Conservation (phyloP, 441 rosid genomes). For the Pelargonium citronellum region DNA sequence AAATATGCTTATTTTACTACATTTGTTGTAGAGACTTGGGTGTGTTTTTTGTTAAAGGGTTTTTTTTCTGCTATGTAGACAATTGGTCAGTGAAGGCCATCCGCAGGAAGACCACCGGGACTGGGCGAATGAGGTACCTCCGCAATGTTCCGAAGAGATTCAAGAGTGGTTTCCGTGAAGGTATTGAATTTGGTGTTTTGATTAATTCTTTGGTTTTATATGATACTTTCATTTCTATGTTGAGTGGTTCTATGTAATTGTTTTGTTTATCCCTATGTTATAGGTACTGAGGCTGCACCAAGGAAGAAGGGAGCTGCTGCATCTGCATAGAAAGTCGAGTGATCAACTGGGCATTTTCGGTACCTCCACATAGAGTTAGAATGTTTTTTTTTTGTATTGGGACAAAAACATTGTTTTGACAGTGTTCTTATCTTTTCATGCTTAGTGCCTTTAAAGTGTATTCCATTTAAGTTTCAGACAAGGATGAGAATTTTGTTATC, state of each 20-base stretch:
- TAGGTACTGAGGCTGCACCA: conserved; percentile 7
- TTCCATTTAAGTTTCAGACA: not conserved
- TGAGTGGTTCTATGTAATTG: not conserved
- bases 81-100: not conserved
- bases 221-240: not conserved
- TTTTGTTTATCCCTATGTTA: not conserved
- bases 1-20: too few species aligned
- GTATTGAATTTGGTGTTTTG: conserved; percentile 21
- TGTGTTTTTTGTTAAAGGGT: not conserved
- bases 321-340: not conserved
- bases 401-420: not conserved
- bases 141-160: conserved; percentile 77
- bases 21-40: not conserved
- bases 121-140: conserved; percentile 72
- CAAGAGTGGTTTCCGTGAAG: conserved; percentile 90
- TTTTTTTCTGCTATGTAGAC: not conserved
- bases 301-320: conserved; percentile 10
- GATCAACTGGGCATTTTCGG: not conserved
- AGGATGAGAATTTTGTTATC: too few species aligned
- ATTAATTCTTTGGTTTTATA: not conserved
- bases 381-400: not conserved
- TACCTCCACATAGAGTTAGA: not conserved
- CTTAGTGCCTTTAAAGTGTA: not conserved
- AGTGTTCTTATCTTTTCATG: too few species aligned
- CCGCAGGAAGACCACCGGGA: not conserved